Conservation (phyloP, 148 eudicot species). For the Dianthus caryophyllus region DNA sequence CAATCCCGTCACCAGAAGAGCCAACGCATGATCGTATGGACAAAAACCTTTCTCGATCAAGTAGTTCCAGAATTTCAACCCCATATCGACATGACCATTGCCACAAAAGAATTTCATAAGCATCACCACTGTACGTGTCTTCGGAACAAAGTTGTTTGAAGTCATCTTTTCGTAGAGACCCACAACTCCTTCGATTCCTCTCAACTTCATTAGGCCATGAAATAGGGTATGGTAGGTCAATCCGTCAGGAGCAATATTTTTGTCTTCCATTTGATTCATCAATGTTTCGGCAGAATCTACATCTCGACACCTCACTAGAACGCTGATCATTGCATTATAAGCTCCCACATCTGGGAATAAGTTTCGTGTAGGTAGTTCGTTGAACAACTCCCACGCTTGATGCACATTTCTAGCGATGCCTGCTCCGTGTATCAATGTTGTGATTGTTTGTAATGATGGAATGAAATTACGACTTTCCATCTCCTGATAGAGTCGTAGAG, state of each 20-base stretch:
- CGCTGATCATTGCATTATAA: slow-evolving; percentile 71
- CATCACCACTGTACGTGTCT: slow-evolving; percentile 71
- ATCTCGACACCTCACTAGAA: slow-evolving; percentile 55
- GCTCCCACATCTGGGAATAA: slow-evolving; percentile 62
- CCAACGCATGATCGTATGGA: slow-evolving; percentile 82
- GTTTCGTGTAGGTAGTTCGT: slow-evolving; percentile 46
- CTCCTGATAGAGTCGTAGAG: slow-evolving; percentile 61
- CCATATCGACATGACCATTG: slow-evolving; percentile 46
- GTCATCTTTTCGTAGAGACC: slow-evolving; percentile 55
- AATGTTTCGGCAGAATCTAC: slow-evolving; percentile 42
- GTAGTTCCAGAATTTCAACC: slow-evolving; percentile 68
- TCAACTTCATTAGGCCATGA: slow-evolving; percentile 50
- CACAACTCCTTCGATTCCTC: slow-evolving; percentile 43
- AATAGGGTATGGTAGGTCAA: slow-evolving; percentile 74
- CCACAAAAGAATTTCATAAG: slow-evolving; percentile 77
- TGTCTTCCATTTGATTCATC: slow-evolving; percentile 70
- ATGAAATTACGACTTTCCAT: slow-evolving; percentile 53
- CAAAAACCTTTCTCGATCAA: slow-evolving; percentile 64
- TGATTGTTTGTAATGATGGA: slow-evolving; percentile 63
- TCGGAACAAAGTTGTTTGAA: slow-evolving; percentile 51
- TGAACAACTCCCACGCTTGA: slow-evolving; percentile 62
- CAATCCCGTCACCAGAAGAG: slow-evolving; percentile 59
- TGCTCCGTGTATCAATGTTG: slow-evolving; percentile 88
- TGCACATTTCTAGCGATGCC: slow-evolving; percentile 61
- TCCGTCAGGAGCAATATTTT: slow-evolving; percentile 44